These are phyloP conservation scores for Fusarium sp. DNA, from an alignment of 2,329 filamentous ascomycete species.

Conservation along the genomic window DNA sequence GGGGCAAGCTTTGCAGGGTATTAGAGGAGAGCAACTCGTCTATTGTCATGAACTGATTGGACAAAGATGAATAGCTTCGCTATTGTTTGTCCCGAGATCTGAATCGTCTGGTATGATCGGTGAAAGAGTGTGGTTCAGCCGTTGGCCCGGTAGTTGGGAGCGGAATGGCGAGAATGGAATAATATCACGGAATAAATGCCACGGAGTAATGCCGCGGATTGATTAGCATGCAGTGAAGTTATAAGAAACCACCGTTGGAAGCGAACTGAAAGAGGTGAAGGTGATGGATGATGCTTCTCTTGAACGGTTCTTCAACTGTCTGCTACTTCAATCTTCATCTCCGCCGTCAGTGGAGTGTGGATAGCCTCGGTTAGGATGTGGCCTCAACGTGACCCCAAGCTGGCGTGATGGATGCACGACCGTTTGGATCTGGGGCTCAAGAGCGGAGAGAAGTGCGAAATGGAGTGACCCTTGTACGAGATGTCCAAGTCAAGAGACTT, in stretches of 20 bases:
- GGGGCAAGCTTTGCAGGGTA: background rate
- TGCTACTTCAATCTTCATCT: background rate
- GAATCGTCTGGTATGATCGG: too few species aligned
- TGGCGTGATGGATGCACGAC: background rate
- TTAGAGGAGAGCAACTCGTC: background rate
- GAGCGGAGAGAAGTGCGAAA: background rate
- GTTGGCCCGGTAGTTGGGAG: background rate
- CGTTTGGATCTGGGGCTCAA: background rate
- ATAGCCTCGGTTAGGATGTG: background rate
- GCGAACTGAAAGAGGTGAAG: background rate
- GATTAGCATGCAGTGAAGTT: background rate
- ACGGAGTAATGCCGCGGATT: background rate
- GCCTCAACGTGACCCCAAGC: background rate
- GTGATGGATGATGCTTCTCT: background rate
- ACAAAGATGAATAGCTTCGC: background rate
- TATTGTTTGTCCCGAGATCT: background rate
- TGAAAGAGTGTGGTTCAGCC: too few species aligned
- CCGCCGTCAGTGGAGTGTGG: background rate
- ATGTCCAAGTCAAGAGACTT: background rate
- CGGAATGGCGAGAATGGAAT: background rate
- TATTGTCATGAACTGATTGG: background rate
- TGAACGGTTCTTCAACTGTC: background rate
- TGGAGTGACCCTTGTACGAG: background rate
- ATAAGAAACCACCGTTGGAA: background rate
- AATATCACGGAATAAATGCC: background rate